Evolutionary conservation across 805 yeast species (phyloP).

Genomic region (Metschnikowia lochheadii): DNA sequence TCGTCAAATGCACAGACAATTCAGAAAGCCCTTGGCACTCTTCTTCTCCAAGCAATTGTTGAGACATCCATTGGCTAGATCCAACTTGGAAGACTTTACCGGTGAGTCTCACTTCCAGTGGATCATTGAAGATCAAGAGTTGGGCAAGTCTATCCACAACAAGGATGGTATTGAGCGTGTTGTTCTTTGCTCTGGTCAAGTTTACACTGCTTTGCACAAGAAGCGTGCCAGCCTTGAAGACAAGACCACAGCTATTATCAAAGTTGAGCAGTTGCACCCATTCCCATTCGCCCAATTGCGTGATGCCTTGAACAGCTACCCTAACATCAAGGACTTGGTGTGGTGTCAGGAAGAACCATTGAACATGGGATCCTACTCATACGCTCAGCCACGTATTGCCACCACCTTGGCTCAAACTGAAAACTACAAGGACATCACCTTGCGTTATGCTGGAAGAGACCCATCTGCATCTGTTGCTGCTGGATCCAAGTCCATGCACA

Average conservation of each 20-base stretch:
- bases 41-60: constrained; percentile 91
- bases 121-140: constrained; percentile 89
- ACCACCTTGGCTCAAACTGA: constrained; percentile 76
- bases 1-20: constrained; percentile 99
- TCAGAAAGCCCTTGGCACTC: constrained; percentile 84
- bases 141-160: constrained; percentile 69
- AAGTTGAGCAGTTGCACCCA: constrained; percentile 94
- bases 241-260: constrained; percentile 82
- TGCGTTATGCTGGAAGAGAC: constrained; percentile 95
- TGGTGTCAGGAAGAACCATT: constrained; percentile 99
- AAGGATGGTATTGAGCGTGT: constrained; percentile 86
- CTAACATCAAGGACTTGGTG: constrained; percentile 80
- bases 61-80: constrained; percentile 92
- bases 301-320: constrained; percentile 76
- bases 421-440: constrained; percentile 49
- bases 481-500: constrained; percentile 86
- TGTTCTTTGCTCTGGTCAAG: constrained; percentile 88
- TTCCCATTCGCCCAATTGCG: constrained; percentile 96
- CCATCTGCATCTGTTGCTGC: constrained; percentile 99
- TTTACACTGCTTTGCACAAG: constrained; percentile 86
- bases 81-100: constrained; percentile 75
- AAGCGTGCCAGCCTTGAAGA: constrained; percentile 74
- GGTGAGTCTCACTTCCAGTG: constrained; percentile 92
- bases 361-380: constrained; percentile 90
- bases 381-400: constrained; percentile 74